These are phyloP conservation scores for Trichophaea hybrida DNA, from an alignment of 2,329 filamentous ascomycete species.

Conservation along the genomic window DNA sequence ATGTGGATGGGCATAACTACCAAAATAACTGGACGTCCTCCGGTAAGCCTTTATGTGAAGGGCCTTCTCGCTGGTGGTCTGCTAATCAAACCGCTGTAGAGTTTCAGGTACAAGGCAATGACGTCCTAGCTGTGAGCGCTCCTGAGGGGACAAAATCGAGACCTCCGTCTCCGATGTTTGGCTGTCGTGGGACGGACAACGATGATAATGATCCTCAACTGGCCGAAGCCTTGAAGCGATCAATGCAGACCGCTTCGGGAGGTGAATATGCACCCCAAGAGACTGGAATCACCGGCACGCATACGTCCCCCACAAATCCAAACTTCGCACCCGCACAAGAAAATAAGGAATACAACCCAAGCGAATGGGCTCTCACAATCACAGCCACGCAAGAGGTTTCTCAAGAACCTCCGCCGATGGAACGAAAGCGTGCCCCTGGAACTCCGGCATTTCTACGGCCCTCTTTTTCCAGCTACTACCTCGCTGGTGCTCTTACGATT, in stretches of 20 bases:
- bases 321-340: slow-evolving; percentile 23
- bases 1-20: not conserved
- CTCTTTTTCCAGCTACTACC: slow-evolving; percentile 17
- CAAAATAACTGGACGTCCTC: slow-evolving; percentile 10
- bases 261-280: slow-evolving; percentile 19
- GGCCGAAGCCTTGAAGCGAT: slow-evolving; percentile 23
- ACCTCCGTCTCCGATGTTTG: slow-evolving; percentile 19
- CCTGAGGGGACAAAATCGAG: slow-evolving; percentile 18
- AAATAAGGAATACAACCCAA: slow-evolving; percentile 23
- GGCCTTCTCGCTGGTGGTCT: not conserved
- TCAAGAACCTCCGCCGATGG: slow-evolving; percentile 21
- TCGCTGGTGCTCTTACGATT: slow-evolving; percentile 24
- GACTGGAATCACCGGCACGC: slow-evolving; percentile 24
- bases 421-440: slow-evolving; percentile 21
- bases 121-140: not conserved
- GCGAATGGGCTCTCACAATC: slow-evolving; percentile 24
- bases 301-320: slow-evolving; percentile 20
- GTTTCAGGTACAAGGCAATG: slow-evolving; percentile 9
- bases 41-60: not conserved
- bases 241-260: slow-evolving; percentile 21
- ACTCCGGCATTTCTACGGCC: slow-evolving; percentile 27
- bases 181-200: slow-evolving; percentile 10
- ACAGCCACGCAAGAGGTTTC: slow-evolving; percentile 25
- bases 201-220: slow-evolving; percentile 19
- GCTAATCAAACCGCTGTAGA: slow-evolving; percentile 7